Percentiles rank a stretch among this genome's conserved stretches.
Evolutionary conservation across 2,329 filamentous ascomycete genomes (phyloP).

Genomic region (Trichothecium sympodiale): DNA sequence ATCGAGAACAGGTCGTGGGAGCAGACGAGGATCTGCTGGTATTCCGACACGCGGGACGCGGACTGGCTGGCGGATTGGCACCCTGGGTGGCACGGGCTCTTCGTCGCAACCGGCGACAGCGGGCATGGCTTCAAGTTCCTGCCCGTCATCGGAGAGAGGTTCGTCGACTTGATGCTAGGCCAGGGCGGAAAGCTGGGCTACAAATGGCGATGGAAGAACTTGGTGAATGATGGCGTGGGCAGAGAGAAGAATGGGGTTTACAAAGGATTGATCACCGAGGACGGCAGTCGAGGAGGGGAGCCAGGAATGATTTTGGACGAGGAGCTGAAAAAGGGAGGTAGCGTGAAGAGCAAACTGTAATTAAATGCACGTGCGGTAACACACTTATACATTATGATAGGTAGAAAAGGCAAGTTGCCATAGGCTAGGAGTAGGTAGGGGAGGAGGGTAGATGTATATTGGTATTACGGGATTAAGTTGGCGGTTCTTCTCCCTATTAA

Average conservation of each 20-base stretch:
- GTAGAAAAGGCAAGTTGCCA: too few species aligned
- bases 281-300: constrained; percentile 39
- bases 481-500: too few species aligned
- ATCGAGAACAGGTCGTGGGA: constrained; percentile 50
- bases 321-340: constrained; percentile 19
- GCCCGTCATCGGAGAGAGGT: constrained; percentile 51
- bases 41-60: constrained; percentile 59
- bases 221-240: constrained; percentile 25
- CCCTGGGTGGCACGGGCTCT: constrained; percentile 46
- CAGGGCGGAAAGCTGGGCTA: constrained; percentile 37
- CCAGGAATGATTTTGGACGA: constrained; percentile 34
- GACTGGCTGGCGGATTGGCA: constrained; percentile 65
- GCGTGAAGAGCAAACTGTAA: constrained; percentile 6
- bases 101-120: constrained; percentile 52
- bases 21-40: constrained; percentile 61
- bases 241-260: constrained; percentile 23
- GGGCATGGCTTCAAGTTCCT: constrained; percentile 61
- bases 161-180: constrained; percentile 43
- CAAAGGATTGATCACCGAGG: constrained; percentile 33
- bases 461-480: too few species aligned
- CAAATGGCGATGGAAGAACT: constrained; percentile 55
- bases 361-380: neutral
- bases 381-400: too few species aligned
- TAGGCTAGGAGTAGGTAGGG: too few species aligned
- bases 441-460: too few species aligned